Percentiles rank a stretch among this genome's conserved stretches.
phyloP scores from a whole-genome alignment of 2,329 filamentous ascomycete genomes.

The Penicillium freii region DNA sequence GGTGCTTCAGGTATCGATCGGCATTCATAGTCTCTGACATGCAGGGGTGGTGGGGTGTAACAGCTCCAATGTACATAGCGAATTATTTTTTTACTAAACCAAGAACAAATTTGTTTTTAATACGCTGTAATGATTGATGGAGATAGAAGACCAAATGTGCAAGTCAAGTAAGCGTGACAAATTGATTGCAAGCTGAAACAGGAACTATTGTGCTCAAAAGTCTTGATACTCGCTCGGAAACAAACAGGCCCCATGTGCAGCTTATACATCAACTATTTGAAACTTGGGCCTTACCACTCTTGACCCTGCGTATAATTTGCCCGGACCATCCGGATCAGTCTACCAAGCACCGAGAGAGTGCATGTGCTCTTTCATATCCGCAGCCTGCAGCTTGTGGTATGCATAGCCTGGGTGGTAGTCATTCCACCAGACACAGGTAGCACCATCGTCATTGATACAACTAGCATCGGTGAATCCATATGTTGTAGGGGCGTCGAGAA shows the following conservation, averaged over 20 bases:
- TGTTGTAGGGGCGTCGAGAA: conserved; percentile 26
- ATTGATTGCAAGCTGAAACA: conserved; percentile 11
- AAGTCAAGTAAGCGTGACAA: neutral
- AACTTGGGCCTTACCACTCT: neutral
- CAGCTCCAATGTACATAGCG: neutral
- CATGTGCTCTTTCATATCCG: conserved; percentile 31
- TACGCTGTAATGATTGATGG: neutral
- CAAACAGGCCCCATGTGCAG: neutral
- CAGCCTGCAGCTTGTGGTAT: conserved; percentile 31
- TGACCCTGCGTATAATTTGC: neutral
- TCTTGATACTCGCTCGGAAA: neutral
- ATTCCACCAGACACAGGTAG: conserved; percentile 35
- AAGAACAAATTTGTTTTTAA: neutral
- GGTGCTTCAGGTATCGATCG: conserved; percentile 20
- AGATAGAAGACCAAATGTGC: neutral
- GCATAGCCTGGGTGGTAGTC: conserved; percentile 32
- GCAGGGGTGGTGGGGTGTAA: neutral
- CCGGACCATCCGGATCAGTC: neutral
- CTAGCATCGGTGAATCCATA: conserved; percentile 31
- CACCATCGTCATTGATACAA: conserved; percentile 31
- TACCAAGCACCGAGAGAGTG: conserved; percentile 28
- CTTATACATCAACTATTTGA: neutral
- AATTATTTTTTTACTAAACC: too few species aligned
- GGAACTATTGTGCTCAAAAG: neutral
- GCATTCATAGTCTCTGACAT: neutral